Evolutionary conservation across 1,284 basidiomycete genomes (phyloP), one percentile per base, ranked within the genome.

Genomic region (Abortiporus biennis): DNA sequence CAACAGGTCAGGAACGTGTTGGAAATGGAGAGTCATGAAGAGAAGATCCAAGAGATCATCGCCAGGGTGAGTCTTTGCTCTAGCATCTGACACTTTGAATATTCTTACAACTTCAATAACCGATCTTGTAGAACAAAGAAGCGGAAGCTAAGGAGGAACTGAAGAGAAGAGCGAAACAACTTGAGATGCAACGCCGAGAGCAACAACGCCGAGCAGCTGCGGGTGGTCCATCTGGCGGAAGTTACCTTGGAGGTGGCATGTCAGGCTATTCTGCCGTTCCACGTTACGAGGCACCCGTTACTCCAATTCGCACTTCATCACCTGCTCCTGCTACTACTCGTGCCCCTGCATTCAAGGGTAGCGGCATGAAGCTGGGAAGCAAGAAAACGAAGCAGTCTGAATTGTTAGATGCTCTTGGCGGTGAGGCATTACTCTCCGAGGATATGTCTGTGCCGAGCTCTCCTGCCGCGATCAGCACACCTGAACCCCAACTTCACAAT

Each of bases 21-120:
- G 52, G 96, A 98, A 72, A 98, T 97, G 85, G 96, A 99, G 70
- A 92, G 86, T 65, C 96, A 99, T 66, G 96, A 99, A 64, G 96
- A 99, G 69, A 98, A 97, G 72, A 98, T 99, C 50, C 94, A 99
- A 62, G 96, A 99, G 57, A 99, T 99, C 63, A 99, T 99, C 54
- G 90, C 93, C 16, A 75, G 88, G 62, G 90, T 92, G 57, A 47
- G 82, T 37, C 34, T 30, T 35, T 15, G 17, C 17, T 9, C 11
- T 13, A 36, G 19, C 21, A 21, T 13, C 40, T n/a, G 37, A 8
- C n/a, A 8, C 27, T n/a, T 8, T 29, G 27, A 29, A 29, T n/a
- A 8, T n/a, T n/a, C 35, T 37, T 29, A 17, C 5, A 3, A 20
- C 13, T 21, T 25, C 19, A 36, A 29, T 47, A 38, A 48, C 17